These are phyloP conservation scores for Toxicodendron radicans DNA, from an alignment of 345 rosid genomes.

Conservation along the genomic window DNA sequence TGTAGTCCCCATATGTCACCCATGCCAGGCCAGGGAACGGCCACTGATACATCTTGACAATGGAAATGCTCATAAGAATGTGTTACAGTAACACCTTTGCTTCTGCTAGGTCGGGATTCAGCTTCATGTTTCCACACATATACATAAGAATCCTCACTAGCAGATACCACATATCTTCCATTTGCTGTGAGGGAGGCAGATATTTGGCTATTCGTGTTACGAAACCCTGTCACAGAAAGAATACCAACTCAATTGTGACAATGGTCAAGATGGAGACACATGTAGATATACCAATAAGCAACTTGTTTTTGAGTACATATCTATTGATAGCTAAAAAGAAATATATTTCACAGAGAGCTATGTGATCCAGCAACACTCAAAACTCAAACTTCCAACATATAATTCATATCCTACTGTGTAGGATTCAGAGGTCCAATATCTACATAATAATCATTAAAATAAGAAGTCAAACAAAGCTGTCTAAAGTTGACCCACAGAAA, in stretches of 20 bases:
- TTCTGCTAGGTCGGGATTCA: constrained; percentile 71
- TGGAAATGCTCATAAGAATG: constrained; percentile 83
- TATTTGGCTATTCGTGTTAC: constrained; percentile 86
- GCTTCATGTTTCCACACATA: constrained; percentile 91
- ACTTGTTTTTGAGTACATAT: background rate
- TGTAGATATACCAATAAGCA: background rate
- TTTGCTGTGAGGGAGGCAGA: constrained; percentile 78
- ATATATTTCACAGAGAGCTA: background rate
- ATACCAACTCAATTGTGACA: constrained; percentile 14
- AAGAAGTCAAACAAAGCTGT: background rate
- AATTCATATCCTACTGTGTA: background rate
- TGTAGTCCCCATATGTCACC: constrained; percentile 49
- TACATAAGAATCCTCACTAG: constrained; percentile 95
- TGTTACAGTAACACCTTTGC: constrained; percentile 64
- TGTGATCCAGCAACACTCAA: background rate
- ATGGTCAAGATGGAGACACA: constrained; percentile 17
- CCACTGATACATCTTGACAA: constrained; percentile 84
- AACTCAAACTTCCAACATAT: background rate
- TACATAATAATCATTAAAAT: background rate
- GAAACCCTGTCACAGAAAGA: constrained; percentile 65
- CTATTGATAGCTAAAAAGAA: background rate
- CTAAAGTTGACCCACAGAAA: too few species aligned
- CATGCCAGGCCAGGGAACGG: constrained; percentile 90
- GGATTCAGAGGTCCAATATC: background rate
- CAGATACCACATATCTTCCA: constrained; percentile 83